These are phyloP conservation scores for Pichia sp. DNA, from an alignment of 1,139 yeast species.

Conservation along the genomic window DNA sequence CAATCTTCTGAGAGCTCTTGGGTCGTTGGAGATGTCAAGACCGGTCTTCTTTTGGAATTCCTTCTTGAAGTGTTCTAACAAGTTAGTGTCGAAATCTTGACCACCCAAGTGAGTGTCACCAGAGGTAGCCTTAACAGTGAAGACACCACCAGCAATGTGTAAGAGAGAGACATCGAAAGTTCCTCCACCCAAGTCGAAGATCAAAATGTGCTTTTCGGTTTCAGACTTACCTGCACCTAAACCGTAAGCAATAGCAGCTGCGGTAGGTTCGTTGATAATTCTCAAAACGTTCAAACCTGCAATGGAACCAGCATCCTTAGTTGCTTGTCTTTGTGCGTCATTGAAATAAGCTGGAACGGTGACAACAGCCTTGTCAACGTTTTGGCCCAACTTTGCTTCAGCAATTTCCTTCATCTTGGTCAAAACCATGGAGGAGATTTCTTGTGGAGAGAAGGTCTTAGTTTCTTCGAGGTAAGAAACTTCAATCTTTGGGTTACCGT, in stretches of 20 bases:
- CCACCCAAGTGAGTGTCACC: slow-evolving; percentile 99
- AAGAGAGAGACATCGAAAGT: slow-evolving; percentile 96
- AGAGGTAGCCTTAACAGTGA: slow-evolving; percentile 99
- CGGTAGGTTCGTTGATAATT: slow-evolving; percentile 97
- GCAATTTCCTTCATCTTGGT: slow-evolving; percentile 98
- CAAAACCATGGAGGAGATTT: slow-evolving; percentile 93
- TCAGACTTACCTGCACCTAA: slow-evolving; percentile 64
- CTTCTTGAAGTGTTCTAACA: slow-evolving; percentile 87
- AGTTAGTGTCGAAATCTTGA: slow-evolving; percentile 98
- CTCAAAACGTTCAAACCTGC: slow-evolving; percentile 95
- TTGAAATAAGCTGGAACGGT: slow-evolving; percentile 98
- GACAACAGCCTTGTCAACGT: slow-evolving; percentile 90
- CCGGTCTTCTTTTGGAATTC: slow-evolving; percentile 98
- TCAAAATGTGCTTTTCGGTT: slow-evolving; percentile 74
- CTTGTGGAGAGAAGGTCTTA: slow-evolving; percentile 95
- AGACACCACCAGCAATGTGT: slow-evolving; percentile 98
- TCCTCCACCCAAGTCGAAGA: slow-evolving; percentile 98
- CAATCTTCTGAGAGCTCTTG: slow-evolving; percentile 92
- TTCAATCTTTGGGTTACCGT: slow-evolving; percentile 86
- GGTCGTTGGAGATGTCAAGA: slow-evolving; percentile 82
- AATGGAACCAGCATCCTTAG: slow-evolving; percentile 98
- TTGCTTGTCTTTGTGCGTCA: slow-evolving; percentile 97
- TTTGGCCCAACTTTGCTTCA: slow-evolving; percentile 90
- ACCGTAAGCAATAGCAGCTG: slow-evolving; percentile 99
- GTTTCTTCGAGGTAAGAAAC: slow-evolving; percentile 92